Percentiles rank a stretch among this genome's conserved stretches.
These are phyloP conservation scores for Cladobotryum mycophilum DNA, from an alignment of 2,329 filamentous ascomycete species.

Conservation along the genomic window DNA sequence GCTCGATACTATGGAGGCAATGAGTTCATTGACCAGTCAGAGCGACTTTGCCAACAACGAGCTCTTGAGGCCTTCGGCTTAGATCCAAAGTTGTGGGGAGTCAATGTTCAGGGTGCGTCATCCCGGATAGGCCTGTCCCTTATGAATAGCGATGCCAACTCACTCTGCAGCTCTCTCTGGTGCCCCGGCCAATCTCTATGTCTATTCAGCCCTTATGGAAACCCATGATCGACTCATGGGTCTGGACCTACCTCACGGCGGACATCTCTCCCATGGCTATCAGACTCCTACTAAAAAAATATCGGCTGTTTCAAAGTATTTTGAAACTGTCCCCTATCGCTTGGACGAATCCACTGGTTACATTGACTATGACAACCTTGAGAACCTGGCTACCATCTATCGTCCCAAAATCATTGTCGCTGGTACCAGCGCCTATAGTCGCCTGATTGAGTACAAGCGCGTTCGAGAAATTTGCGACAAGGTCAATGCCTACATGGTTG, in stretches of 20 bases:
- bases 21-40: constrained; percentile 88
- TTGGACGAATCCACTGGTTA: constrained; percentile 83
- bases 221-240: constrained; percentile 96
- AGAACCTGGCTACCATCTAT: constrained; percentile 81
- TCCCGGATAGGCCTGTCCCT: not conserved
- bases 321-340: constrained; percentile 94
- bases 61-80: constrained; percentile 83
- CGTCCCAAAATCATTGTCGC: constrained; percentile 93
- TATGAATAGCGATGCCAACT: not conserved
- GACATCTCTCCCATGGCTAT: constrained; percentile 94
- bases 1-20: constrained; percentile 96
- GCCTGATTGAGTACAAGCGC: constrained; percentile 88
- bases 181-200: constrained; percentile 73
- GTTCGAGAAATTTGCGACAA: constrained; percentile 91
- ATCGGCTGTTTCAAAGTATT: constrained; percentile 98
- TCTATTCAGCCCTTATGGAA: constrained; percentile 88
- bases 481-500: constrained; percentile 83
- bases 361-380: constrained; percentile 91
- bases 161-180: constrained; percentile 63
- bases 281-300: constrained; percentile 93
- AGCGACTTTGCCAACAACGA: constrained; percentile 82
- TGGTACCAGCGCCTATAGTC: constrained; percentile 91
- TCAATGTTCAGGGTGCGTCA: constrained; percentile 80
- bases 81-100: constrained; percentile 83
- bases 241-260: constrained; percentile 90